Evolutionary conservation across 2,329 filamentous ascomycete genomes (phyloP).

Genomic region (Aspergillus ustus): DNA sequence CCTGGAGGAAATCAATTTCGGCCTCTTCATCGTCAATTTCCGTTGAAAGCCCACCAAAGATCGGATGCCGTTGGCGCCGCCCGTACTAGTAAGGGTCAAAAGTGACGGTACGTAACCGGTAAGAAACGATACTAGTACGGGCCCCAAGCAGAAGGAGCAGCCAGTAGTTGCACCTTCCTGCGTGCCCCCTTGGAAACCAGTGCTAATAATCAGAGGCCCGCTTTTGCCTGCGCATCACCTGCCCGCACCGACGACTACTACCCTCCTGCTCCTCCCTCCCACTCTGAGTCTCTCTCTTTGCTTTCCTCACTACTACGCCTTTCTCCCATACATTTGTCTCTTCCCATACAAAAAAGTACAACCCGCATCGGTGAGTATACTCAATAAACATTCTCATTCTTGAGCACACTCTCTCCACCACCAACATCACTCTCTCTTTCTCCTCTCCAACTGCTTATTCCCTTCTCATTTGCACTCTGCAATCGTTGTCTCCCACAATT

Average conservation of each 20-base stretch:
- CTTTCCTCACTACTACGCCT: slow-evolving; percentile 33
- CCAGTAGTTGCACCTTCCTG: slow-evolving; percentile 36
- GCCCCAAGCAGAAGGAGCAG: slow-evolving; percentile 26
- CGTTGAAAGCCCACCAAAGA: slow-evolving; percentile 10
- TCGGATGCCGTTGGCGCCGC: neutral
- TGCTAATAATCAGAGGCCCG: slow-evolving; percentile 29
- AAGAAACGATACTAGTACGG: slow-evolving; percentile 29
- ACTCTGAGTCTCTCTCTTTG: slow-evolving; percentile 35
- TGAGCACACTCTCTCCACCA: slow-evolving; percentile 32
- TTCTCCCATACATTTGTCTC: slow-evolving; percentile 36
- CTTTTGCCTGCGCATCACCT: slow-evolving; percentile 29
- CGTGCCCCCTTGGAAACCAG: slow-evolving; percentile 26
- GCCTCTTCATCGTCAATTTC: slow-evolving; percentile 7
- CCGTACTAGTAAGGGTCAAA: slow-evolving; percentile 15
- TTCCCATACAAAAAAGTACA: slow-evolving; percentile 47
- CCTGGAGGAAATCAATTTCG: slow-evolving; percentile 6
- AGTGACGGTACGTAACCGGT: slow-evolving; percentile 26
- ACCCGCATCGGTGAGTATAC: slow-evolving; percentile 40
- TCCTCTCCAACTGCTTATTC: slow-evolving; percentile 21
- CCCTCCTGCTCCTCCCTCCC: slow-evolving; percentile 36
- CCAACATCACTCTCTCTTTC: slow-evolving; percentile 31
- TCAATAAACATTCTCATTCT: slow-evolving; percentile 35
- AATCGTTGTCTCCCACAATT: slow-evolving; percentile 26
- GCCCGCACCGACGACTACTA: slow-evolving; percentile 42
- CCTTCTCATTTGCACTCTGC: slow-evolving; percentile 21